Evolutionary conservation across 78 protist genomes (phyloP).

Genomic region (Emiliania huxleyi): DNA sequence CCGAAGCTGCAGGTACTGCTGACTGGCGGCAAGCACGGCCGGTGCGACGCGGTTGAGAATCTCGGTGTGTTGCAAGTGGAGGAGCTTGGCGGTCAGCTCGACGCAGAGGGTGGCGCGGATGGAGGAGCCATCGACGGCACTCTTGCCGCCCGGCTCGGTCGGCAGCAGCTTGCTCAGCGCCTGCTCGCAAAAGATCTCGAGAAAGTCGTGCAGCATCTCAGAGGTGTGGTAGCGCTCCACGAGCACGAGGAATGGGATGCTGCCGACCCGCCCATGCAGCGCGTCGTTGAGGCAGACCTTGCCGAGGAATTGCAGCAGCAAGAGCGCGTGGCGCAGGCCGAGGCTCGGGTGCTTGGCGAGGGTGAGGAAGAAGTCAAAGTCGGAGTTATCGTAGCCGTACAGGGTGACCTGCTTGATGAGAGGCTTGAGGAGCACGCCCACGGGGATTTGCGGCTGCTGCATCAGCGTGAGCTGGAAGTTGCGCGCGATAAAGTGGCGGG

Average conservation of each 20-base stretch:
- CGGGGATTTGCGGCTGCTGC: not conserved
- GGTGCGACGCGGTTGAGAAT: not conserved
- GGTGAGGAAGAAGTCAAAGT: not conserved
- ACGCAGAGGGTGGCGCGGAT: not conserved
- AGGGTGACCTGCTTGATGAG: not conserved
- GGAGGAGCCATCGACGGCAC: not conserved
- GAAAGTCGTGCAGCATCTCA: not conserved
- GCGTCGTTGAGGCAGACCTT: not conserved
- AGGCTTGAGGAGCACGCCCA: conserved; percentile 7
- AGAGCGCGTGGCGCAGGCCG: conserved; percentile 14
- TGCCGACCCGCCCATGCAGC: not conserved
- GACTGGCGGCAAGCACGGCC: not conserved
- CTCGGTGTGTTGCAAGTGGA: not conserved
- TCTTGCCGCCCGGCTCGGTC: too few relatives aligned
- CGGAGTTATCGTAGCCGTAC: not conserved
- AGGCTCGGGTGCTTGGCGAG: not conserved
- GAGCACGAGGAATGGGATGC: not conserved
- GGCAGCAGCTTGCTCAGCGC: not conserved
- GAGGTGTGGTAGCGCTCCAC: not conserved
- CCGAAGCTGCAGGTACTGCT: not conserved
- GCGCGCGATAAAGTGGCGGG: not conserved
- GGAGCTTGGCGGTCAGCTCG: conserved; percentile 14
- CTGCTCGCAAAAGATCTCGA: not conserved
- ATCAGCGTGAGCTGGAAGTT: not conserved
- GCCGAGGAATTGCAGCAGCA: not conserved